Base-by-base conservation (phyloP, 2,329 filamentous ascomycete genomes). In the Plectosphaerella plurivora region DNA sequence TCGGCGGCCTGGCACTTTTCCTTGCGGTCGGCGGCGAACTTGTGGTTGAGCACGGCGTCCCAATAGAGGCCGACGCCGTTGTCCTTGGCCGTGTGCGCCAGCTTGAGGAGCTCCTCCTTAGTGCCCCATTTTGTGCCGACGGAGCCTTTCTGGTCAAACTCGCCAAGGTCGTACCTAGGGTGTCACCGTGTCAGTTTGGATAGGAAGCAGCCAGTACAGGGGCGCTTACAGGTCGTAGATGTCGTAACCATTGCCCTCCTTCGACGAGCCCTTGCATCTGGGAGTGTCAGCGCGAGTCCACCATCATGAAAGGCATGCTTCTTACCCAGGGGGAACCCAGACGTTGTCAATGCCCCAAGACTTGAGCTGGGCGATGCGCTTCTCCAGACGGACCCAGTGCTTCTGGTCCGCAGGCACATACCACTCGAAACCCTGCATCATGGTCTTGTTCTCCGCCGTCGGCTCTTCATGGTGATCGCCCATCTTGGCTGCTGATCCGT, bases 381-480 rank as follows among this genome's bases (percentile, higher is more conserved):
- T 72, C 39, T 73, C 70, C 2, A 88, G 77, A 15, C 85, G 79
- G 48, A 76, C 70, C 79, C 83, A 89, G 67, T 89, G 86, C 56
- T 76, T 73, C 54, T 79, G 70, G 53, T 86, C 81, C 37, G 78
- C 79, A 3, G 84, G 83, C 6, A 85, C 79, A 61, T 89, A 84
- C 87, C 87, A 90, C 71, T 90, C 87, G 62, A 88, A 89, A 14
- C 77, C 82, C 68, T 90, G 85, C 66, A 89, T 77, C 69, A 89
- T 80, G 49, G 82, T 78, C 62, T 70, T 70, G 56, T 79, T 79
- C 61, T 76, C 71, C 14, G 69, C 66, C 1, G 72, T 49, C 6
- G 58, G 49, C 35, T 60, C 56, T 18, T 41, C 16, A 16, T 44
- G 41, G 20, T 58, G 52, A 7, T 56, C 49, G 39, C 42, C 55